These are phyloP conservation scores for Candida taoyuanica DNA, from an alignment of 805 yeast genomes.

Conservation along the genomic window DNA sequence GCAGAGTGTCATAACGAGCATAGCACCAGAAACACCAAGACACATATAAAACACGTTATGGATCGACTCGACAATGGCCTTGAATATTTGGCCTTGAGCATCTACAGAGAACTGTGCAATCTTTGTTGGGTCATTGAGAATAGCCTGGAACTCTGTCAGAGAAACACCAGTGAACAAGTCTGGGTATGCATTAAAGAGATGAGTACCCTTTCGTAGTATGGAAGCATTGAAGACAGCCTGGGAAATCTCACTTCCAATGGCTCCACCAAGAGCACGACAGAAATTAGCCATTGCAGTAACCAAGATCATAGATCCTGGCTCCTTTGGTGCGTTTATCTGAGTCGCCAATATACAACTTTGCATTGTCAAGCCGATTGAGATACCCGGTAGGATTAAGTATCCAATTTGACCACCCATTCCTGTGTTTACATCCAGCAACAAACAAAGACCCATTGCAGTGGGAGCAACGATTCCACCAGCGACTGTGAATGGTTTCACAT, in stretches of 20 bases:
- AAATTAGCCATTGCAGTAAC: slow-evolving; percentile 42
- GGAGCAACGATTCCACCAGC: slow-evolving; percentile 33
- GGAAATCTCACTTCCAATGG: slow-evolving; percentile 39
- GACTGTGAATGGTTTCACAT: slow-evolving; percentile 39
- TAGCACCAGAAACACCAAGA: slow-evolving; percentile 23
- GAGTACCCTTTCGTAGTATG: slow-evolving; percentile 14
- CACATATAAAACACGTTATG: slow-evolving; percentile 38
- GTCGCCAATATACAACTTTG: slow-evolving; percentile 42
- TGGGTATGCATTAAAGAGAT: not conserved
- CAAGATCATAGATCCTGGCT: slow-evolving; percentile 44
- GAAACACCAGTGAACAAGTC: not conserved
- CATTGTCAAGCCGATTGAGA: slow-evolving; percentile 42
- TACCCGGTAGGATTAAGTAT: slow-evolving; percentile 42
- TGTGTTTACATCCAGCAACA: slow-evolving; percentile 38
- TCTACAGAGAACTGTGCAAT: not conserved
- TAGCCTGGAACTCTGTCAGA: not conserved
- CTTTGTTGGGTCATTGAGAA: not conserved
- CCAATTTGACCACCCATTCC: slow-evolving; percentile 37
- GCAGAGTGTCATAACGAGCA: slow-evolving; percentile 31
- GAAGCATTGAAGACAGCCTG: slow-evolving; percentile 36
- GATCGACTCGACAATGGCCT: slow-evolving; percentile 32
- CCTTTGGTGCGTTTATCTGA: slow-evolving; percentile 47
- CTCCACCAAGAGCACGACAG: slow-evolving; percentile 40
- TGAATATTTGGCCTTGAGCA: not conserved
- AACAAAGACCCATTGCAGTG: slow-evolving; percentile 41